Evolutionary conservation across 169 alveolate genomes (phyloP), one percentile per base, ranked within the genome.

Genomic region (Plasmodium blacklocki): DNA sequence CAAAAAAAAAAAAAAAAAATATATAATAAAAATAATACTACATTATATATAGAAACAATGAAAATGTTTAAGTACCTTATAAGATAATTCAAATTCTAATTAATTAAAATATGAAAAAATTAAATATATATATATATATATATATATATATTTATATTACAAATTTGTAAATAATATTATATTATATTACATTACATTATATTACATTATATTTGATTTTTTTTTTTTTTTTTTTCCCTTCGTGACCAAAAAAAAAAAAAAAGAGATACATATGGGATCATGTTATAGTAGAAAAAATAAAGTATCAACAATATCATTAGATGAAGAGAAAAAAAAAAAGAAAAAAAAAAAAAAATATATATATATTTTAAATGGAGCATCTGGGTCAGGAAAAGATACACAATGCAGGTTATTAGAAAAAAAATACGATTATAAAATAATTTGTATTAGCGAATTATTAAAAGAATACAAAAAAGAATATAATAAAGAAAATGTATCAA

Each of bases 321-420:
- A 63, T 63, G 43, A 54, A 56, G 60, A 62, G 50, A 67, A 58
- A 3, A 26, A 21, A 75, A 62, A 60, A 4, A 50, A 29, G 4
- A 3, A 14, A n/a, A 14, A 39, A 11, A 15, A 32, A 43, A 72
- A 21, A 72, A 54, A 54, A n/a, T 23, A 62, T 21, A 47, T 75
- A 11, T 62, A 45, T 23, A 75, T 75, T 39, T 32, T 75, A 29
- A 63, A 63, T 67, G 88, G 88, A 29, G 75, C 88, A 66, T 66
- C 74, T 8, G 88, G 88, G 23, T 75, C 88, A 56, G 88, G 88
- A n/a, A 75, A 75, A 75, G 88, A 75, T 47, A 75, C 88, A 15
- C 88, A 75, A n/a, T 75, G 88, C 32, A 64, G 43, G n/a, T 54
- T 64, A 9, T 3, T 75, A 15, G 19, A 63, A 19, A 54, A 75